These are phyloP conservation scores for Pontederia crassipes DNA, from an alignment of 176 grass and related monocot genomes.

Conservation along the genomic window DNA sequence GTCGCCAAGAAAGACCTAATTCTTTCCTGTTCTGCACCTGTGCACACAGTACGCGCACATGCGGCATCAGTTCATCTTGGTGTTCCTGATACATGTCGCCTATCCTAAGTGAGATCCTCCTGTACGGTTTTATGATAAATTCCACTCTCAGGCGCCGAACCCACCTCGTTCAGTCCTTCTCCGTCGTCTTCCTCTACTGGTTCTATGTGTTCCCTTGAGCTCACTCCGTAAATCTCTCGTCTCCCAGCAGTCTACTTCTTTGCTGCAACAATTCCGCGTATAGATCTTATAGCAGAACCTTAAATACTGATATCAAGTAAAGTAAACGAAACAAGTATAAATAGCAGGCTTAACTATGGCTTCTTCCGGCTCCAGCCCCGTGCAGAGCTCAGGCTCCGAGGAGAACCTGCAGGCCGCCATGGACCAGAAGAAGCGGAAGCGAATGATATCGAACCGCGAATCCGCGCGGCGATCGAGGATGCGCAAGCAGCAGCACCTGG, in stretches of 20 bases:
- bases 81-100: constrained; percentile 66
- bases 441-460: constrained; percentile 73
- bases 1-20: neutral
- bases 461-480: constrained; percentile 52
- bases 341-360: constrained; percentile 11
- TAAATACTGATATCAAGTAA: neutral
- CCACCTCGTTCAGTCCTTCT: constrained; percentile 83
- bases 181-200: constrained; percentile 91
- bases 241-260: no score
- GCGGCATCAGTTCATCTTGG: constrained; percentile 20
- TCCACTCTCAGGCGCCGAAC: constrained; percentile 26
- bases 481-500: constrained; percentile 59
- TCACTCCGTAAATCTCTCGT: no score
- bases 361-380: constrained; percentile 14
- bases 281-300: neutral
- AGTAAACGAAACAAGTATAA: neutral
- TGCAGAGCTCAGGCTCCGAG: constrained; percentile 2
- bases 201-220: constrained; percentile 83
- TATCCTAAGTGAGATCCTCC: constrained; percentile 36
- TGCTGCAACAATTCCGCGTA: neutral
- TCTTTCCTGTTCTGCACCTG: neutral
- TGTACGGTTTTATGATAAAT: constrained; percentile 61
- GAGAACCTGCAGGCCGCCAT: constrained; percentile 27
- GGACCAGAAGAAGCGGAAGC: constrained; percentile 47
- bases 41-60: constrained; percentile 10